Evolutionary conservation across 805 yeast genomes (phyloP).

Genomic region (Sungouiozyma intestinalis): DNA sequence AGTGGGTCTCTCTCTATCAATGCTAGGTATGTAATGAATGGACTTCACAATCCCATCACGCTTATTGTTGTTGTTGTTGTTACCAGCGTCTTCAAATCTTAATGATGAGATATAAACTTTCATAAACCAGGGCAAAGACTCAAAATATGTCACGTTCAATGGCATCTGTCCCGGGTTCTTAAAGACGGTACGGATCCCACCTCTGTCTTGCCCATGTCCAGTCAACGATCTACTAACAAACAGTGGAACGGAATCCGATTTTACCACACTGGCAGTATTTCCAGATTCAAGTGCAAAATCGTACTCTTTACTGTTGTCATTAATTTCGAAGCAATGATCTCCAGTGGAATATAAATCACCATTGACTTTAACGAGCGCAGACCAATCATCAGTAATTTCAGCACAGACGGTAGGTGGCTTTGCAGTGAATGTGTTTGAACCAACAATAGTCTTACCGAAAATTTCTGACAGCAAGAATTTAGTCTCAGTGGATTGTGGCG

Average conservation of each 20-base stretch:
- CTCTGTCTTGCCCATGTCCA: constrained; percentile 84
- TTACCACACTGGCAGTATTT: constrained; percentile 36
- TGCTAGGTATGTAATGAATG: constrained; percentile 61
- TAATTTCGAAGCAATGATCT: constrained; percentile 31
- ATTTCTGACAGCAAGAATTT: constrained; percentile 49
- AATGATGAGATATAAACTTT: constrained; percentile 70
- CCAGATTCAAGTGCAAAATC: constrained; percentile 30
- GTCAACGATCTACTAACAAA: constrained; percentile 75
- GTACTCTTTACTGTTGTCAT: constrained; percentile 10
- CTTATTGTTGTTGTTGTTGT: constrained; percentile 6
- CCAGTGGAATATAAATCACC: constrained; percentile 25
- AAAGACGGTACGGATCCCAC: constrained; percentile 75
- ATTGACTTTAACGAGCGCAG: constrained; percentile 21
- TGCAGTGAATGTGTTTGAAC: constrained; percentile 50
- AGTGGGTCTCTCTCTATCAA: constrained; percentile 71
- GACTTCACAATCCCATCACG: constrained; percentile 36
- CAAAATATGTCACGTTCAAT: constrained; percentile 53
- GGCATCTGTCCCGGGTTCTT: constrained; percentile 49
- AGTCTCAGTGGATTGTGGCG: constrained; percentile 38
- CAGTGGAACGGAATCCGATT: constrained; percentile 46
- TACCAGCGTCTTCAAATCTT: constrained; percentile 26
- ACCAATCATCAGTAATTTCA: constrained; percentile 40
- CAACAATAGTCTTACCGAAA: constrained; percentile 59
- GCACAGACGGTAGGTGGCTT: constrained; percentile 32
- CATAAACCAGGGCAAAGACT: constrained; percentile 89